Evolutionary conservation across 768 basidiomycete species (phyloP).

Genomic region (Suillus brevipes): DNA sequence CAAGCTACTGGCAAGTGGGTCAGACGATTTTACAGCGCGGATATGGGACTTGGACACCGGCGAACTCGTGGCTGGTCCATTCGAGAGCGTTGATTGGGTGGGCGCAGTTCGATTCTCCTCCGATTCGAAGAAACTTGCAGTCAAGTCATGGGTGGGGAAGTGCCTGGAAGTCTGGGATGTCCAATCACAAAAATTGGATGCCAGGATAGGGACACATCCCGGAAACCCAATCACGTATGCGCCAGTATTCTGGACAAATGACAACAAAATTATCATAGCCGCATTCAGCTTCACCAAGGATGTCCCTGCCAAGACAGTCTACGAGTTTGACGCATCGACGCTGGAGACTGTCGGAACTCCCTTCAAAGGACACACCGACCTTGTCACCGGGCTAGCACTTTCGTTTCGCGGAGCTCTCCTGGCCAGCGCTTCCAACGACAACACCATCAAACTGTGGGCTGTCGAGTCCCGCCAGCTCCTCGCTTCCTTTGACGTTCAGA

Average conservation of each 20-base stretch:
- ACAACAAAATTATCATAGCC: background rate
- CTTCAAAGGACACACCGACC: background rate
- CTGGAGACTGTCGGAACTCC: background rate
- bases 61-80: background rate
- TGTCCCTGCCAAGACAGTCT: background rate
- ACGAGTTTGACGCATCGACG: background rate
- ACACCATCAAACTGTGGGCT: no score
- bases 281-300: background rate
- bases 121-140: background rate
- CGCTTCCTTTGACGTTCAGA: no score
- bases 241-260: background rate
- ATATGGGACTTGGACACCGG: background rate
- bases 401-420: background rate
- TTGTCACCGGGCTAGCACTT: background rate
- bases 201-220: no score
- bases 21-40: background rate
- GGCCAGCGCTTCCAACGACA: background rate
- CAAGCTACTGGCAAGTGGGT: background rate
- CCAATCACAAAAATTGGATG: background rate
- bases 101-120: background rate
- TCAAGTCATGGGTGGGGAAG: background rate
- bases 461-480: no score
- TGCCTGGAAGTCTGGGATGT: background rate
- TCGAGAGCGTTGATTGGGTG: background rate
- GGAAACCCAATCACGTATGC: no score